Evolutionary conservation across 2,329 filamentous ascomycete genomes (phyloP).

Genomic region (Apiospora aurea): DNA sequence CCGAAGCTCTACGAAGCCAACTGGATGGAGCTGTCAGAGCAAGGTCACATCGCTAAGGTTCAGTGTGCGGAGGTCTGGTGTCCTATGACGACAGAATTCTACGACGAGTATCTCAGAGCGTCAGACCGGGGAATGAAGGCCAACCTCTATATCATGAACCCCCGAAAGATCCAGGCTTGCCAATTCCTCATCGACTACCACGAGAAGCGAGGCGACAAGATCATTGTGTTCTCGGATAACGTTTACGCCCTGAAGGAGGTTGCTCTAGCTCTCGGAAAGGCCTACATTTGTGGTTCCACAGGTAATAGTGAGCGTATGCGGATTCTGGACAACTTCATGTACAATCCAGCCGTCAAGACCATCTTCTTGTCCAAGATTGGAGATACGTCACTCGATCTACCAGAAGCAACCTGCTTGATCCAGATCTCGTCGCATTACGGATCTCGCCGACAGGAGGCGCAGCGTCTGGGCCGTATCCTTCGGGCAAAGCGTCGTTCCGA

Average conservation of each 20-base stretch:
- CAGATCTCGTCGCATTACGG: conserved; percentile 98
- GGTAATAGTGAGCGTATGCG: conserved; percentile 83
- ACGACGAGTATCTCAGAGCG: conserved; percentile 82
- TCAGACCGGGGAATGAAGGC: conserved; percentile 44
- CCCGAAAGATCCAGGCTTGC: conserved; percentile 93
- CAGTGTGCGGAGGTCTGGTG: conserved; percentile 99
- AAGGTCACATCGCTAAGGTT: conserved; percentile 95
- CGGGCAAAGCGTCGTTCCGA: conserved; percentile 95
- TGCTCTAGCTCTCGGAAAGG: conserved; percentile 82
- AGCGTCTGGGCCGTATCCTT: conserved; percentile 90
- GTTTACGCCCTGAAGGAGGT: conserved; percentile 91
- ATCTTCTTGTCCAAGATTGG: conserved; percentile 98
- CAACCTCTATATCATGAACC: conserved; percentile 93
- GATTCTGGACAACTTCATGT: conserved; percentile 93
- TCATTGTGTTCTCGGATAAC: conserved; percentile 98
- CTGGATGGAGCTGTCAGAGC: conserved; percentile 98
- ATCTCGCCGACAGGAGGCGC: conserved; percentile 94
- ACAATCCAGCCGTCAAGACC: conserved; percentile 88
- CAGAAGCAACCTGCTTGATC: conserved; percentile 94
- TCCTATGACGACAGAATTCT: conserved; percentile 98
- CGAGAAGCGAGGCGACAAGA: conserved; percentile 92
- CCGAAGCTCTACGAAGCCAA: conserved; percentile 98
- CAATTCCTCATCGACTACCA: conserved; percentile 99
- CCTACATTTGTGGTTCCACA: conserved; percentile 91
- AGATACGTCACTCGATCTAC: conserved; percentile 95